Evolutionary conservation across 139 green algal genomes (phyloP).

Genomic region (Edaphochlamys debaryana): DNA sequence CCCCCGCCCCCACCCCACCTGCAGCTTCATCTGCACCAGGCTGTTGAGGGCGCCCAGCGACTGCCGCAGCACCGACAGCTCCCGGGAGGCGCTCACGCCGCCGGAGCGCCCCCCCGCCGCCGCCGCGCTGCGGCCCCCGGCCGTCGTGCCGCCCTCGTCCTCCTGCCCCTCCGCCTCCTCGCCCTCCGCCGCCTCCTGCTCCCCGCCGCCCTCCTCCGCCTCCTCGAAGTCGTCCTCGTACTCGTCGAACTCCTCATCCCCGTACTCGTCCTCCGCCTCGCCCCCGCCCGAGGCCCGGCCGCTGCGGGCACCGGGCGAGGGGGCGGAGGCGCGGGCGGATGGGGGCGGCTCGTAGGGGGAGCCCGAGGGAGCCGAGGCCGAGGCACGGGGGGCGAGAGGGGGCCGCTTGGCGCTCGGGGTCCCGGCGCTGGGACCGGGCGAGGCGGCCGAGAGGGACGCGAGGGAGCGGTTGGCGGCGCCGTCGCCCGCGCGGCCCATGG

Average conservation of each 20-base stretch:
- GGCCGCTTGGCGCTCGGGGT: not conserved
- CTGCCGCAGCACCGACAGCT: not conserved
- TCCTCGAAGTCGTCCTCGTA: conserved; percentile 28
- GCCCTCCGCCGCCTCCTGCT: not conserved
- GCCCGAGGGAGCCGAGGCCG: no score
- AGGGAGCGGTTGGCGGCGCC: not conserved
- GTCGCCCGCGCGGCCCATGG: no score
- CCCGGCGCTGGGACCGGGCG: no score
- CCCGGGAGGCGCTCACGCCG: not conserved
- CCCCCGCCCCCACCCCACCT: no score
- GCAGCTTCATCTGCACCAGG: conserved; percentile 31
- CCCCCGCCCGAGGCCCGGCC: not conserved
- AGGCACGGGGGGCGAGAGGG: not conserved
- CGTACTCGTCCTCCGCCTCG: not conserved
- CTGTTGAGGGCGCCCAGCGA: conserved; percentile 23
- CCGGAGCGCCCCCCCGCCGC: not conserved
- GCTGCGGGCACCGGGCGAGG: not conserved
- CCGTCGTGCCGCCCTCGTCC: not conserved
- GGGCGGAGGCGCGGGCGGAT: no score
- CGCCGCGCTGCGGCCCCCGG: not conserved
- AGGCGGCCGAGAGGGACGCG: not conserved
- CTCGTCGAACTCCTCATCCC: conserved; percentile 30
- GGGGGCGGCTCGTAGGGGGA: no score
- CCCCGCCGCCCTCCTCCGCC: conserved; percentile 7
- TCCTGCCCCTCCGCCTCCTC: not conserved